Evolutionary conservation across 208 protist species (phyloP).

Genomic region (Leishmania gerbilli): DNA sequence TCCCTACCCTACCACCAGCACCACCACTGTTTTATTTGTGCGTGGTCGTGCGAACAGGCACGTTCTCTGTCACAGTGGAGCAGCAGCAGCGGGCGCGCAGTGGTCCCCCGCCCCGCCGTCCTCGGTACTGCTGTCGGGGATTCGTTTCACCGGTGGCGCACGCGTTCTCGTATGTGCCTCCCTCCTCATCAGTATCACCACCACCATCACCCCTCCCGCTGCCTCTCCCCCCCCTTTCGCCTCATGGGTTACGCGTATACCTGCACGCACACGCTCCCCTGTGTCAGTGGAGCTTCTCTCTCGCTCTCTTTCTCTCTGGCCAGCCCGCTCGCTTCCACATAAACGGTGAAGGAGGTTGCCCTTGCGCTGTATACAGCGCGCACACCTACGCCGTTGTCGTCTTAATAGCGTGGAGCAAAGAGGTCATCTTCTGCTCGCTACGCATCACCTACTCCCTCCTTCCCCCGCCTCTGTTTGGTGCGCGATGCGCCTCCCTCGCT

Average conservation of each 20-base stretch:
- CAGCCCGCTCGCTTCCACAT: not conserved
- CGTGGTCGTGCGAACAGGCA: not conserved
- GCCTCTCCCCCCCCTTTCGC: not conserved
- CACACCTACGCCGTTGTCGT: not conserved
- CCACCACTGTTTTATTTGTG: not conserved
- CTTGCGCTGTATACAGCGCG: too few relatives aligned
- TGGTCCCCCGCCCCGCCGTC: not conserved
- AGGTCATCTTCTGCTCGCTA: not conserved
- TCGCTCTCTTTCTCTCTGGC: not conserved
- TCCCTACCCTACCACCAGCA: too few relatives aligned
- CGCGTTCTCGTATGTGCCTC: not conserved
- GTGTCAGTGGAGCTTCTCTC: not conserved
- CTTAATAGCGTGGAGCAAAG: not conserved
- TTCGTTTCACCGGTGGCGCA: not conserved
- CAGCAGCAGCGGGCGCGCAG: not conserved
- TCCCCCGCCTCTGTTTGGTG: not conserved
- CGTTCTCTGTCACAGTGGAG: not conserved
- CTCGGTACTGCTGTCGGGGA: not conserved
- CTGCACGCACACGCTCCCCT: not conserved
- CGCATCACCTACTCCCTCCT: too few relatives aligned
- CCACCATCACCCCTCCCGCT: not conserved
- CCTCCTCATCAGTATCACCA: not conserved
- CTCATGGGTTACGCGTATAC: not conserved
- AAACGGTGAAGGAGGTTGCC: not conserved
- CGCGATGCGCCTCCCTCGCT: not conserved